Conservation (phyloP, 495 filamentous ascomycete species). For the Penicillium robsamsonii region DNA sequence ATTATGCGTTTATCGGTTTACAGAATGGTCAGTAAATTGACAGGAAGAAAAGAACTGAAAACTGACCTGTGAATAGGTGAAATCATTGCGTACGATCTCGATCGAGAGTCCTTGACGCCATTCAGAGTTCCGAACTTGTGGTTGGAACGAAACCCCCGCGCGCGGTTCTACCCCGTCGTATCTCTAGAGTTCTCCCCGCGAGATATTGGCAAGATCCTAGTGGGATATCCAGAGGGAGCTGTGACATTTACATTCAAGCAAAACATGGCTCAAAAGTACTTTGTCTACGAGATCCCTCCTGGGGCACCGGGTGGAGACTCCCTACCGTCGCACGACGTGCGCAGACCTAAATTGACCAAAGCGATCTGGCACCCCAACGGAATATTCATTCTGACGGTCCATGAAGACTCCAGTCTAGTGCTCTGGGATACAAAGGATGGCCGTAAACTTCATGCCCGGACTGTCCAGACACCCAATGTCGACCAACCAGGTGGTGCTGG, state of each 20-base stretch:
- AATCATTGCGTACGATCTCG: constrained; percentile 84
- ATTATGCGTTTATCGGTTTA: constrained; percentile 82
- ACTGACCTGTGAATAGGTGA: constrained; percentile 55
- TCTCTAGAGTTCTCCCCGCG: constrained; percentile 81
- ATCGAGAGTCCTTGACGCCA: constrained; percentile 68
- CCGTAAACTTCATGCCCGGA: constrained; percentile 77
- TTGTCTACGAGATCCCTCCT: constrained; percentile 75
- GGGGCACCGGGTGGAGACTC: constrained; percentile 86
- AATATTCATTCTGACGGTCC: constrained; percentile 80
- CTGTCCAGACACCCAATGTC: constrained; percentile 68
- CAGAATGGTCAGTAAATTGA: constrained; percentile 54
- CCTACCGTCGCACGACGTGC: constrained; percentile 47
- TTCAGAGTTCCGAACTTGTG: constrained; percentile 85
- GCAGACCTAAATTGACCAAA: constrained; percentile 70
- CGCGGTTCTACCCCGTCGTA: constrained; percentile 60
- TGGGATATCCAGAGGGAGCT: constrained; percentile 83
- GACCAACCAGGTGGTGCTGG: constrained; percentile 56
- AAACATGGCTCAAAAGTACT: constrained; percentile 69
- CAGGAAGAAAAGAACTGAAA: background rate
- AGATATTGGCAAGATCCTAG: constrained; percentile 87
- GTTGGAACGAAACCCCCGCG: constrained; percentile 60
- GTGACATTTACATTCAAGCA: constrained; percentile 93
- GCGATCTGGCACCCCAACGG: constrained; percentile 95
- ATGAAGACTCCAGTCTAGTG: constrained; percentile 86
- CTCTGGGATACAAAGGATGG: constrained; percentile 96